Evolutionary conservation across 2,329 filamentous ascomycete genomes (phyloP).

Genomic region (Aspergillus awamori): DNA sequence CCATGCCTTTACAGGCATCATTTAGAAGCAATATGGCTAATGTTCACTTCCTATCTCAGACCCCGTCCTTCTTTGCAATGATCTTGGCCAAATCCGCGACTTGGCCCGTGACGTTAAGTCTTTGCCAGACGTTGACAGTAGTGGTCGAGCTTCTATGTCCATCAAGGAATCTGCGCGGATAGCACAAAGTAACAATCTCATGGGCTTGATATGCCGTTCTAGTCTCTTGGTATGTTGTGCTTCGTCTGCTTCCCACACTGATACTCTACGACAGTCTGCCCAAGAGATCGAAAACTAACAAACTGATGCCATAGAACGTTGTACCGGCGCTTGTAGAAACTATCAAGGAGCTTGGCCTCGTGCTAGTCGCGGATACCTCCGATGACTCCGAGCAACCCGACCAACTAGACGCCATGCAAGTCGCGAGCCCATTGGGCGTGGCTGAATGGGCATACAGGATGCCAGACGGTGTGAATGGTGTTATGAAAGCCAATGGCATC

Average conservation of each 20-base stretch:
- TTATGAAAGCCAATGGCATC: slow-evolving; percentile 82
- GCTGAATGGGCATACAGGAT: slow-evolving; percentile 55
- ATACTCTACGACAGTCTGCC: slow-evolving; percentile 8
- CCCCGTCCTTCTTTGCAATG: slow-evolving; percentile 92
- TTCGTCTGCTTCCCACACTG: background rate
- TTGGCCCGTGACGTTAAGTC: slow-evolving; percentile 40
- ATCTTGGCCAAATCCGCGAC: slow-evolving; percentile 66
- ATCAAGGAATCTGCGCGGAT: slow-evolving; percentile 95
- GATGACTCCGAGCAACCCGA: slow-evolving; percentile 50
- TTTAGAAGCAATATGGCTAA: slow-evolving; percentile 10
- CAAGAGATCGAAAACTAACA: background rate
- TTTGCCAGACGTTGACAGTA: slow-evolving; percentile 55
- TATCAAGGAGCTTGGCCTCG: slow-evolving; percentile 91
- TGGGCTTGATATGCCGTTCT: slow-evolving; percentile 92
- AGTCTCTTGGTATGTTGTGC: slow-evolving; percentile 71
- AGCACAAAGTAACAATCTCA: slow-evolving; percentile 94
- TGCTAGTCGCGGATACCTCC: slow-evolving; percentile 86
- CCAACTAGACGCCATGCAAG: slow-evolving; percentile 24
- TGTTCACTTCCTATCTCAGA: slow-evolving; percentile 46
- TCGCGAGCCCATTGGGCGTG: slow-evolving; percentile 33
- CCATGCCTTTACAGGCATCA: background rate
- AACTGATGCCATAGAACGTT: slow-evolving; percentile 67
- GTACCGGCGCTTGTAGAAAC: slow-evolving; percentile 89
- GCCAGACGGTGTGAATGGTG: slow-evolving; percentile 82
- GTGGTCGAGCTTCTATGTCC: slow-evolving; percentile 74